A percentile compares a stretch with the other conserved stretches of the same genome.
These are phyloP conservation scores for Saccharomycopsis capsularis DNA, from an alignment of 805 yeast species.

Conservation along the genomic window DNA sequence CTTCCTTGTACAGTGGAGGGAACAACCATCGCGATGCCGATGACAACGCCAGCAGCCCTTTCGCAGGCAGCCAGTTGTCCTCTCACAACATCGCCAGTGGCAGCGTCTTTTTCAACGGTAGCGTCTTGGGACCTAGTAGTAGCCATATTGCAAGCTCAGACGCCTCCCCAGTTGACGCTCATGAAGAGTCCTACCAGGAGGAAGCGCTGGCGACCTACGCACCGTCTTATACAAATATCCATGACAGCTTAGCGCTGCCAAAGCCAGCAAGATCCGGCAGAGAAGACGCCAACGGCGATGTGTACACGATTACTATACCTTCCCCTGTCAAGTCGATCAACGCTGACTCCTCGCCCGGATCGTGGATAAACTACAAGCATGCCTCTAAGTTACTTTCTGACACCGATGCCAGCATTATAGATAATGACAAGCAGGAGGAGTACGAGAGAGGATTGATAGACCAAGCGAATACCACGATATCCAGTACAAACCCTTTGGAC, in stretches of 20 bases:
- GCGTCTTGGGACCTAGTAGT: too few relatives aligned
- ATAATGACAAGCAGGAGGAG: constrained; percentile 14
- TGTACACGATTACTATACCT: neutral
- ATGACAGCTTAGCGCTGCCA: neutral
- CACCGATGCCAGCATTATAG: constrained; percentile 6
- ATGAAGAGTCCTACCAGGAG: neutral
- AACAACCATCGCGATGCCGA: neutral
- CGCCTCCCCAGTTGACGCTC: neutral
- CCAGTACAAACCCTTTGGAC: constrained; percentile 14
- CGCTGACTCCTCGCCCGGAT: constrained; percentile 6
- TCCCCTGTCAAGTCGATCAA: neutral
- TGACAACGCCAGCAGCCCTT: neutral
- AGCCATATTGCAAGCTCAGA: neutral
- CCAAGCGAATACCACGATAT: constrained; percentile 13
- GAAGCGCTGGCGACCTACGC: neutral
- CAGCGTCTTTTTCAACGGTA: neutral
- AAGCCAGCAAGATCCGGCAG: neutral
- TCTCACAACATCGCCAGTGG: neutral
- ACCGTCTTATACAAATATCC: neutral
- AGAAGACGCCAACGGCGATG: neutral
- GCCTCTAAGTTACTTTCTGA: neutral
- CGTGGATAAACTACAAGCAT: constrained; percentile 10
- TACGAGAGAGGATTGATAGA: constrained; percentile 17
- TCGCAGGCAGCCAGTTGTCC: neutral
- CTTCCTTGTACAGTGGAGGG: neutral